Evolutionary conservation across 257 asterid species (phyloP).

Genomic region (Ligustrum vulgare): DNA sequence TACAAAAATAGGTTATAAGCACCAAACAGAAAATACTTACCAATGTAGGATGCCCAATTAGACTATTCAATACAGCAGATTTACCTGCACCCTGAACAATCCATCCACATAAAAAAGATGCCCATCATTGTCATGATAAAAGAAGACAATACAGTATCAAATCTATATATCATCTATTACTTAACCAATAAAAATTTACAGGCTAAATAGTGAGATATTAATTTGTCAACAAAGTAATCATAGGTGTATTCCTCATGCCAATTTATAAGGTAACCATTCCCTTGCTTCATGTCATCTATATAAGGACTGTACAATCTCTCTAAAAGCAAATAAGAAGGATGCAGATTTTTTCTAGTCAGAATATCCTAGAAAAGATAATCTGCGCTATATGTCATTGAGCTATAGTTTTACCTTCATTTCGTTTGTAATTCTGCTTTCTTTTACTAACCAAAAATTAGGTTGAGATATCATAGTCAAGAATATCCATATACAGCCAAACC

Average conservation of each 20-base stretch:
- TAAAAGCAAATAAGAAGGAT: not conserved
- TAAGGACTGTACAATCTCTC: not conserved
- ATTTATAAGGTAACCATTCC: not conserved
- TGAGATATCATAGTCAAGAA: not conserved
- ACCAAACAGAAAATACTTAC: slow-evolving; percentile 46
- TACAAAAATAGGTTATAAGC: slow-evolving; percentile 8
- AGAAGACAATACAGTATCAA: not conserved
- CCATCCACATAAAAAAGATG: not conserved
- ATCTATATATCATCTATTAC: not conserved
- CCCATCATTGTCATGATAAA: not conserved
- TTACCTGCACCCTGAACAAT: slow-evolving; percentile 92
- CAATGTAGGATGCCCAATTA: slow-evolving; percentile 94
- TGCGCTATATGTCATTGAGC: not conserved
- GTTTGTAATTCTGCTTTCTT: not conserved
- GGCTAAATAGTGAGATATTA: not conserved
- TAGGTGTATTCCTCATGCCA: not conserved
- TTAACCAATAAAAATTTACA: not conserved
- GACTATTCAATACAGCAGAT: slow-evolving; percentile 96
- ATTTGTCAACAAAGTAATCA: not conserved
- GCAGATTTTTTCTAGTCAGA: not conserved
- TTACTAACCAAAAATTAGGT: not conserved
- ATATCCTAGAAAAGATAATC: not conserved
- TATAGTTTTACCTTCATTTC: not conserved
- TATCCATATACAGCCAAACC: not conserved
- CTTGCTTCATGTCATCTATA: not conserved